Base-by-base conservation (phyloP, 768 basidiomycete species). In the Boletus sp. region DNA sequence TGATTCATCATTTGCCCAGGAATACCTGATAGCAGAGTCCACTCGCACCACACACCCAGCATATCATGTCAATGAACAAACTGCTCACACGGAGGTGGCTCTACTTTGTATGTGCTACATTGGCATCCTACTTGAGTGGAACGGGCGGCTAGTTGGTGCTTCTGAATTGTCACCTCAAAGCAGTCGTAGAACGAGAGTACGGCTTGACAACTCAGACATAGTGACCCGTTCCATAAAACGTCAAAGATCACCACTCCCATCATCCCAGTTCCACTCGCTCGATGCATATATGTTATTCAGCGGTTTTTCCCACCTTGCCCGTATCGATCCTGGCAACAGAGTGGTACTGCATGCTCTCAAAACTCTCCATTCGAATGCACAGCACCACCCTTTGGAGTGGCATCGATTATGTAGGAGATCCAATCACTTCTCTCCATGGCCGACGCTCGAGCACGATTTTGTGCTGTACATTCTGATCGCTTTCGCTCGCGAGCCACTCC, bases 101-200 rank as follows among this genome's bases (percentile, higher is more conserved):
- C n/a, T 42, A 3, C 33, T 41, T 32, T 59, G 55, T 25, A 51
- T 59, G 30, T 32, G 29, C 32, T 56, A 56, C 23, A 30, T 59
- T 4, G 1, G 23, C 6, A 4, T 40, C 11, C 50, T 17, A 37
- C 35, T 59, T 5, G 27, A 39, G 6, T 32, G 29, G 3, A 4
- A 8, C 29, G 7, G 6, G 19, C 25, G 1, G 3, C 19, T n/a
- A n/a, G n/a, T 37, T 1, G 29, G 14, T 19, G n/a, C 3, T n/a
- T 2, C n/a, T 7, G 29, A 46, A 14, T 11, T 19, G 6, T 17
- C 50, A n/a, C 15, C 11, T 46, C 40, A 21, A 4, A 19, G 5
- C 10, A 29, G 33, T 5, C 15, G 14, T n/a, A 17, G 5, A 27
- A 9, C 25, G 1, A 11, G 27, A 15, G 17, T 5, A 34, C 7